These are phyloP conservation scores for Camellia granthamiana DNA, from an alignment of 148 eudicot genomes.

Conservation along the genomic window DNA sequence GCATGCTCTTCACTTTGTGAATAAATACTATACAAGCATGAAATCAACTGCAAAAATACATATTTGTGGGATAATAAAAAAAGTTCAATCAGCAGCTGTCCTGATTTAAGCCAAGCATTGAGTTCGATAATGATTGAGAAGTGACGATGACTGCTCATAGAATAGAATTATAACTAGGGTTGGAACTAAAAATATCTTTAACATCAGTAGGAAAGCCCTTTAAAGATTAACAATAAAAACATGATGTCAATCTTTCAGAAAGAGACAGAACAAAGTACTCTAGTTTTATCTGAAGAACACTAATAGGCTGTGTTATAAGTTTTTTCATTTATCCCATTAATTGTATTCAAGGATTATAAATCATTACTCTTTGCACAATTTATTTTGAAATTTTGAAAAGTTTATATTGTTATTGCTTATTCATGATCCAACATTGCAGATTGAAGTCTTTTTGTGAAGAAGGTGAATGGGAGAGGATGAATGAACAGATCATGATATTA, in stretches of 20 bases:
- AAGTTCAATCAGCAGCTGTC: too few species aligned
- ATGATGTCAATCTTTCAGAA: neutral
- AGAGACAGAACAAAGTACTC: neutral
- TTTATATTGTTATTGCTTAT: conserved; percentile 2
- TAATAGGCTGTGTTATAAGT: neutral
- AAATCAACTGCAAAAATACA: neutral
- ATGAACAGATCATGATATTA: conserved; percentile 68
- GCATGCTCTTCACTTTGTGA: neutral
- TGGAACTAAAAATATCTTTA: neutral
- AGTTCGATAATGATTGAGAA: too few species aligned
- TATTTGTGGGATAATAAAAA: neutral
- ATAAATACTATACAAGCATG: neutral
- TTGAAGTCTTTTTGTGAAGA: conserved; percentile 83
- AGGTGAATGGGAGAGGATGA: conserved; percentile 89
- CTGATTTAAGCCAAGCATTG: too few species aligned
- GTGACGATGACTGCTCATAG: too few species aligned
- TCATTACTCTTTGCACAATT: neutral
- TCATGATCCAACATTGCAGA: conserved; percentile 37
- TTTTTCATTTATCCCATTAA: neutral
- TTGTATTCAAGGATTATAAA: neutral
- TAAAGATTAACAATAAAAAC: neutral
- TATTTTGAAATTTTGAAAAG: neutral
- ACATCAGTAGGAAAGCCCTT: neutral
- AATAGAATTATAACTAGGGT: neutral
- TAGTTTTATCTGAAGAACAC: neutral